Evolutionary conservation across 495 filamentous ascomycete genomes (phyloP).

Genomic region (Hyaloscypha finlandica): DNA sequence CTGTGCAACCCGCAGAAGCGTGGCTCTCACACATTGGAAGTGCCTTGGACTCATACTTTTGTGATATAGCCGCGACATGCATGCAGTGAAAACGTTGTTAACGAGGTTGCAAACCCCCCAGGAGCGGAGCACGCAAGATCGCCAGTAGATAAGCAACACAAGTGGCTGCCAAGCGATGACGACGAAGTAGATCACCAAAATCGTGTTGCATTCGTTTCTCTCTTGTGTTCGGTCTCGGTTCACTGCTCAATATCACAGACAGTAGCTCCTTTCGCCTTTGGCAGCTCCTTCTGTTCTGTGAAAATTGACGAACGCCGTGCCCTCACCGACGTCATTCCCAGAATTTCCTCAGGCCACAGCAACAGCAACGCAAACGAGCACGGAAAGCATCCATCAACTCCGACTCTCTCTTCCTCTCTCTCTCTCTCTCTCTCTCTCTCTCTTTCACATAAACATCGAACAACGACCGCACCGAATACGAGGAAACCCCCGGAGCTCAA

Average conservation of each 20-base stretch:
- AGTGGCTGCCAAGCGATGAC: background rate
- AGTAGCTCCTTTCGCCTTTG: background rate
- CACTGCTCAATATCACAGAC: background rate
- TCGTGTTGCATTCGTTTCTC: background rate
- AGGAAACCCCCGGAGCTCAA: background rate
- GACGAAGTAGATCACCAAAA: background rate
- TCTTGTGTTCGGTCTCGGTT: background rate
- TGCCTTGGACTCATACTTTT: background rate
- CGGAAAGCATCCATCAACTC: background rate
- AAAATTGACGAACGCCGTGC: background rate
- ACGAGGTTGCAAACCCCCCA: background rate
- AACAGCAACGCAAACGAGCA: background rate
- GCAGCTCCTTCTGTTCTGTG: background rate
- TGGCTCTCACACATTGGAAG: background rate
- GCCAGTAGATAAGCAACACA: background rate
- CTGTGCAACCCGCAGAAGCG: background rate
- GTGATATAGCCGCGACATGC: background rate
- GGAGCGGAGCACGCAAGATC: background rate
- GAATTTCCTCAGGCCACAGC: background rate
- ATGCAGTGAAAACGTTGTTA: background rate
- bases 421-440: background rate
- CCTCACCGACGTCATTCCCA: background rate
- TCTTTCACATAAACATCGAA: background rate
- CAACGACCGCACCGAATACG: background rate
- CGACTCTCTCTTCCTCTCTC: background rate